Conservation (phyloP, 139 green algal genomes). For the Chlamydomonas eustigma region DNA sequence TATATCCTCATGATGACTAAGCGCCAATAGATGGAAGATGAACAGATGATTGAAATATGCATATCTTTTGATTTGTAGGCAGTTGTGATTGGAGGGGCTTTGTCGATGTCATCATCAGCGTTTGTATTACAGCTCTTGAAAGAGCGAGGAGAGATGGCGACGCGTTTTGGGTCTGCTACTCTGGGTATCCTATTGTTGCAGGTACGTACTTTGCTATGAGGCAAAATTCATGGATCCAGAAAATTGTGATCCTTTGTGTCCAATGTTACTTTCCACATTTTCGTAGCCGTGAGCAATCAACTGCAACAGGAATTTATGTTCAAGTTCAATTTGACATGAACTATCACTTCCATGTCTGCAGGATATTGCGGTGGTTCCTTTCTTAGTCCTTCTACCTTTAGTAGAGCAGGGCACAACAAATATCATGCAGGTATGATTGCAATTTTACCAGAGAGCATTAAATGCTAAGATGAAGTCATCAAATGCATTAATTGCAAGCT, state of each 20-base stretch:
- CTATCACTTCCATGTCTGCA: no score
- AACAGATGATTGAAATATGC: no score
- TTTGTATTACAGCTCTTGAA: slow-evolving; percentile 94
- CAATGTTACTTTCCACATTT: background rate
- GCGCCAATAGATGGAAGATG: no score
- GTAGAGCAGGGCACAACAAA: slow-evolving; percentile 21
- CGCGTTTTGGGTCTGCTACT: slow-evolving; percentile 83
- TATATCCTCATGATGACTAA: no score
- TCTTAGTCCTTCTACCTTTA: slow-evolving; percentile 88
- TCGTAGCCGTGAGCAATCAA: no score
- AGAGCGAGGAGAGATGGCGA: slow-evolving; percentile 80
- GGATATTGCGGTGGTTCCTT: slow-evolving; percentile 91
- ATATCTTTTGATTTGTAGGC: slow-evolving; percentile 46
- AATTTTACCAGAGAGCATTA: no score
- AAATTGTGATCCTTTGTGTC: no score
- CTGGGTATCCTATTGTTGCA: slow-evolving; percentile 92
- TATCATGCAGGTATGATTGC: background rate
- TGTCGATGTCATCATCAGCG: slow-evolving; percentile 83
- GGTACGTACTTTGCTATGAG: slow-evolving; percentile 19
- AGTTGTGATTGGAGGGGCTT: slow-evolving; percentile 83
- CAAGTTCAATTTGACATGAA: no score
- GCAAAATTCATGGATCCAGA: no score
- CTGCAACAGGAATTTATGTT: no score
- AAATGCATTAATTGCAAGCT: background rate
- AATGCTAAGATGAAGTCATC: background rate